Conservation (phyloP, 345 rosid species). For the Gossypium arboreum region DNA sequence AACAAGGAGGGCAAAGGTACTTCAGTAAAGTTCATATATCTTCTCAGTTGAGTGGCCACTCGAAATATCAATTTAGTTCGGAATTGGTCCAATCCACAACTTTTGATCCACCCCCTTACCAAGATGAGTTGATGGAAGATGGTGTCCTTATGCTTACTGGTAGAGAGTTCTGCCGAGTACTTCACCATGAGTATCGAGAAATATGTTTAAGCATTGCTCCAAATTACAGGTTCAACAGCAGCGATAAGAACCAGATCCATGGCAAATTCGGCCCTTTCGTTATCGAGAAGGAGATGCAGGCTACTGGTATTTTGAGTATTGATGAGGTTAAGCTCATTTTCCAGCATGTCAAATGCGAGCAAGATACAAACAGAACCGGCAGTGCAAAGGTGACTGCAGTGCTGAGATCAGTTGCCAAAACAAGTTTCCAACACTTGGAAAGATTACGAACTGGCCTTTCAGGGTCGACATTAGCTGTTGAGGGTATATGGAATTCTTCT, state of each 20-base stretch:
- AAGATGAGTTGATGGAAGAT: slow-evolving; percentile 7
- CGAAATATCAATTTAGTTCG: neutral
- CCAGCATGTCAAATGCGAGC: slow-evolving; percentile 9
- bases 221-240: slow-evolving; percentile 1
- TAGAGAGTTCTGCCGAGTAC: neutral
- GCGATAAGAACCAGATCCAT: neutral
- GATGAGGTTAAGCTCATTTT: neutral
- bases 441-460: neutral
- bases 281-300: neutral
- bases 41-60: slow-evolving; percentile 1
- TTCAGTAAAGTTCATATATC: slow-evolving; percentile 6
- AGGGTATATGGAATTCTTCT: slow-evolving; percentile 12
- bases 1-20: neutral
- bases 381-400: neutral
- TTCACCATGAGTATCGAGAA: neutral
- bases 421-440: neutral
- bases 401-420: neutral
- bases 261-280: neutral
- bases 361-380: neutral
- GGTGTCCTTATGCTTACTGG: neutral
- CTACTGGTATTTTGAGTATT: neutral
- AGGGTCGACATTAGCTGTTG: neutral
- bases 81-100: neutral
- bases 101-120: neutral
- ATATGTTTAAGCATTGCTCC: neutral